Evolutionary conservation across 495 filamentous ascomycete species (phyloP).

Genomic region (Xylona heveae): DNA sequence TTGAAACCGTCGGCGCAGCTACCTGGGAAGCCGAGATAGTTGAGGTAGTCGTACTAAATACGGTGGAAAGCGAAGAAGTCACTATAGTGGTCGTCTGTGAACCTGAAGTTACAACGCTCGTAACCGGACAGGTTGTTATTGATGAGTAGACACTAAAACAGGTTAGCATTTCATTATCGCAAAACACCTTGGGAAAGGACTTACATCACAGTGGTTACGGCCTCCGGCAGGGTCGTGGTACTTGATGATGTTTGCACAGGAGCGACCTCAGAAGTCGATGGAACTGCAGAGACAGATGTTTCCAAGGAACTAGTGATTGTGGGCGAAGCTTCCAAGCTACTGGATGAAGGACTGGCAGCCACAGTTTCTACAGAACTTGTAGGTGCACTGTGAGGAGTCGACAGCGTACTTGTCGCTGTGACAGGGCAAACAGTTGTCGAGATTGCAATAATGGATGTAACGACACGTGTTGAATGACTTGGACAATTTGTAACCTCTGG

Average conservation of each 20-base stretch:
- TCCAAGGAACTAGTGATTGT: neutral
- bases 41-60: neutral
- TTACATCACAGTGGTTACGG: too few species aligned
- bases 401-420: conserved; percentile 3
- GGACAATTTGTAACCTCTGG: conserved; percentile 15
- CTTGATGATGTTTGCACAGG: neutral
- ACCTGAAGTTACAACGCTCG: too few species aligned
- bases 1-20: conserved; percentile 6
- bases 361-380: too few species aligned
- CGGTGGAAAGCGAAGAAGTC: neutral
- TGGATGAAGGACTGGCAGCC: too few species aligned
- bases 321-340: neutral
- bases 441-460: conserved; percentile 12
- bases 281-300: neutral
- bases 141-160: too few species aligned
- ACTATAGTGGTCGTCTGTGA: too few species aligned
- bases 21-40: neutral
- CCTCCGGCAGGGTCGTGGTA: too few species aligned
- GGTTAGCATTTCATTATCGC: too few species aligned
- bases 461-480: conserved; percentile 11
- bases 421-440: conserved; percentile 11
- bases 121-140: too few species aligned
- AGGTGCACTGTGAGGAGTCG: too few species aligned
- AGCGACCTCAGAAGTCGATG: neutral
- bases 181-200: too few species aligned